Base-by-base conservation (phyloP, 805 yeast genomes). In the Ogataea paraovalis region DNA sequence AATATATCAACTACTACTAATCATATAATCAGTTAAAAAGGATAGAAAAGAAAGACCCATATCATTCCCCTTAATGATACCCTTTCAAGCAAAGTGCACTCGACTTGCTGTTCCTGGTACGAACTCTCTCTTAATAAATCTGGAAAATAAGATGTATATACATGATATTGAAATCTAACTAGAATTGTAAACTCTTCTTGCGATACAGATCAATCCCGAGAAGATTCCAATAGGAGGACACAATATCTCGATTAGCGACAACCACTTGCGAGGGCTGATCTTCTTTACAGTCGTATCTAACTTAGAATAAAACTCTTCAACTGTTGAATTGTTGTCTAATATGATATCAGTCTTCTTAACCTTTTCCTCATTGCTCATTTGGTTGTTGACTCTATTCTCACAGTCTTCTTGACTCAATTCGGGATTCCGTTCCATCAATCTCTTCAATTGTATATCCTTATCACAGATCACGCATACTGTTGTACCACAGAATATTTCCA, bases 401-500 rank as follows among this genome's bases (percentile, higher is more conserved):
- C 92, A 92, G 48, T 91, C 96, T 14, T 79, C 80, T 28, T 58
- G 62, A 2, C 80, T 61, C 53, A 92, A 65, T 25, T 81, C 83
- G 0, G 85, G 78, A 59, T 94, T 90, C 54, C 99, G 73, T 2
- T 55, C 56, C 50, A 75, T 59, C 36, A 94, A 72, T 48, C 99
- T 72, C 51, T 74, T 67, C 34, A 85, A 52, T 62, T 94, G 97
- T 2, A 65, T 48, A 1, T 76, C 75, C 19, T 68, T 69, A 12
- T 72, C 69, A 53, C 96, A 86, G 0, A 83, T 65, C 0, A 91
- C 88, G 14, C 87, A 82, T 2, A 92, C 64, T 0, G 83, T 77
- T 9, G 71, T 61, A 0, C 94, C 96, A 62, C 98, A 92, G 21
- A 84, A 67, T 41, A 62, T 57, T 59, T 88, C 82, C 55, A 92